Conservation (phyloP, 1,139 yeast species). For the Hemisphaericaspora subhashii region DNA sequence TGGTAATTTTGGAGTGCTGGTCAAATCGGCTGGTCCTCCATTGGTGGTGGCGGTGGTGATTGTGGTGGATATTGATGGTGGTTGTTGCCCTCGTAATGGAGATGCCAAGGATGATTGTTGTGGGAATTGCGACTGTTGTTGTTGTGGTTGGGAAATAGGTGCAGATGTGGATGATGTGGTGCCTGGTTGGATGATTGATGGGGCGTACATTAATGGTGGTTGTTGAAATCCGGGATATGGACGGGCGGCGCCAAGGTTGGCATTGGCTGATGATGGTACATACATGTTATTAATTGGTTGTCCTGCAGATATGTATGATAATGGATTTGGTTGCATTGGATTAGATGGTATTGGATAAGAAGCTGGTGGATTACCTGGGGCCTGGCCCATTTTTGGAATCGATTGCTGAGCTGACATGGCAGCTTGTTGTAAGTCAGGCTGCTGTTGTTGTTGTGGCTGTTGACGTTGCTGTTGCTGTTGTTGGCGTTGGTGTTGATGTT, state of each 20-base stretch:
- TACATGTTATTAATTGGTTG: slow-evolving; percentile 21
- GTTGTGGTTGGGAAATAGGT: slow-evolving; percentile 1
- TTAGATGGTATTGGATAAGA: slow-evolving; percentile 15
- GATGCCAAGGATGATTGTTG: slow-evolving; percentile 23
- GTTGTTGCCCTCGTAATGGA: slow-evolving; percentile 26
- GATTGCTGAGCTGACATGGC: not conserved
- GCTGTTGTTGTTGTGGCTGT: slow-evolving; percentile 16
- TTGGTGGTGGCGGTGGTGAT: not conserved
- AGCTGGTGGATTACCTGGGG: not conserved
- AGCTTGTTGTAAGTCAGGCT: slow-evolving; percentile 7
- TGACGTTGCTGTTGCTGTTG: slow-evolving; percentile 12
- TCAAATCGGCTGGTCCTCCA: slow-evolving; percentile 17
- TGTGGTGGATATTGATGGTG: not conserved
- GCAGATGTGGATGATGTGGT: not conserved
- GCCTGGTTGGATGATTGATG: slow-evolving; percentile 7
- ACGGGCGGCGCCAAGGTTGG: slow-evolving; percentile 15
- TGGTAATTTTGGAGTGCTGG: slow-evolving; percentile 37
- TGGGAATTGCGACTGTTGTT: slow-evolving; percentile 1
- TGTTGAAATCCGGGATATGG: slow-evolving; percentile 8
- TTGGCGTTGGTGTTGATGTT: slow-evolving; percentile 20
- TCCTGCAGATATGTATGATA: slow-evolving; percentile 19
- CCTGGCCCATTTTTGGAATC: slow-evolving; percentile 3
- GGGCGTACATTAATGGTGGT: slow-evolving; percentile 6
- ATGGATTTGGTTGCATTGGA: slow-evolving; percentile 25
- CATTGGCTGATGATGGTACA: slow-evolving; percentile 14